Conservation (phyloP, 2,329 filamentous ascomycete genomes). For the Colletotrichum sp. region DNA sequence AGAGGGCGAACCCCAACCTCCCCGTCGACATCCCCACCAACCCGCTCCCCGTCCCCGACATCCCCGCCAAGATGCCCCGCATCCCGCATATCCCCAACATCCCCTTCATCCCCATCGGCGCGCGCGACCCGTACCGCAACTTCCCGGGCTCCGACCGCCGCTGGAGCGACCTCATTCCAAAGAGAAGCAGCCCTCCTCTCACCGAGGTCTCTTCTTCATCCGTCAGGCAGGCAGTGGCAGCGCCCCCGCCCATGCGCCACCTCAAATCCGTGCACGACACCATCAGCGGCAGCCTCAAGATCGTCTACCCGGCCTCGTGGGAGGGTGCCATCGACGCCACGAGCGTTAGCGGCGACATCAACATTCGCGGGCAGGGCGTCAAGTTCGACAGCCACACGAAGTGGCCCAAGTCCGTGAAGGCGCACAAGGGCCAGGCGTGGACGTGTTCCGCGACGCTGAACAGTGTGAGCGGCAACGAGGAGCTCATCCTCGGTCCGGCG, state of each 20-base stretch:
- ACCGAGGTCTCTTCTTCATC: not conserved
- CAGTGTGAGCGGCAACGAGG: not conserved
- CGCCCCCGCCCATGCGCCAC: conserved; percentile 30
- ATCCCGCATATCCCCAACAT: not conserved
- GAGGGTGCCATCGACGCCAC: conserved; percentile 47
- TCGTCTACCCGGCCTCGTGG: conserved; percentile 55
- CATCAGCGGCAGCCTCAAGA: conserved; percentile 46
- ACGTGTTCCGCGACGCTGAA: not conserved
- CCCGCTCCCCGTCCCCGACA: conserved; percentile 1
- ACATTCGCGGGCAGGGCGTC: conserved; percentile 47
- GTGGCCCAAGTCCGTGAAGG: conserved; percentile 37
- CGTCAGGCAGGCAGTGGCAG: not conserved
- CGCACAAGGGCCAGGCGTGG: conserved; percentile 27
- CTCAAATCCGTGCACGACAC: conserved; percentile 48
- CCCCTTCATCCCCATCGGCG: not conserved
- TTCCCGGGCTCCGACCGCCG: conserved; percentile 14
- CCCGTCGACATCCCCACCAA: conserved; percentile 21
- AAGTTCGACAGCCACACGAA: conserved; percentile 35
- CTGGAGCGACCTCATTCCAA: not conserved
- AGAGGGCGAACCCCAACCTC: conserved; percentile 11
- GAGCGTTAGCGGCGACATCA: conserved; percentile 45
- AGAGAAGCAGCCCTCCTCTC: not conserved
- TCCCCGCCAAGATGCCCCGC: conserved; percentile 2
- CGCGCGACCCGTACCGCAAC: conserved; percentile 24
- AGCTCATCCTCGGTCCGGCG: not conserved